Evolutionary conservation across 2,329 filamentous ascomycete species (phyloP), one percentile per base, ranked within the genome.

Genomic region (Alternaria solani): DNA sequence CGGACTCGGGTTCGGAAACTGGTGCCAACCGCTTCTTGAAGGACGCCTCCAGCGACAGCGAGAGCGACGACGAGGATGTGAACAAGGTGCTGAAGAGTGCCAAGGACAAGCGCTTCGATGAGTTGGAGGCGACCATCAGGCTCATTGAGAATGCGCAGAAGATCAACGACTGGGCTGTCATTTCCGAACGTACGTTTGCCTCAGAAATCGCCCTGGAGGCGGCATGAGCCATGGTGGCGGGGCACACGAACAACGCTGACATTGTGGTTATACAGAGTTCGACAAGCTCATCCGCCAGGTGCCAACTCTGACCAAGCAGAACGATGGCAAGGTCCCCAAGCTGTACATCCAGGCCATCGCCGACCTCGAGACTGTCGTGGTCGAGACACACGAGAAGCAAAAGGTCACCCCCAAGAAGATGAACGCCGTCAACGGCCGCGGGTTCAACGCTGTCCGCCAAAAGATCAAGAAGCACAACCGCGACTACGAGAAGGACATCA

Each of bases 401-500:
- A 99, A 99, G 85, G 91, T 96, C 70, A 91, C 92, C 2, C 89
- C 90, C 65, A 97, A 97, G 88, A 98, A 97, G 87, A 97, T 98
- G 94, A 99, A 97, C 83, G 93, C 94, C 64, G 95, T 90, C 76
- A 96, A 94, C 78, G 91, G 93, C 68, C 92, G 93, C 82, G 93
- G 94, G 75, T 87, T 99, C 75, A 99, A 98, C 80, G 93, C 94
- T 64, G 92, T 98, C 76, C 96, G 97, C 84, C 95, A 99, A 81
- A 94, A 94, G 83, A 93, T 99, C 84, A 94, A 94, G 88, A 98
- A 97, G 88, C 94, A 94, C 83, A 96, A 94, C 86, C 96, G 96
- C 83, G 94, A 98, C 67, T 94, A 94, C 82, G 88, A 92, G 75
- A 84, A 87, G 64, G 92, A 97, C 76, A 90, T 99, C 73, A 93